Evolutionary conservation across 192 early-diverging fungal genomes (phyloP), one percentile per base, ranked within the genome.

Genomic region (Podila clonocystis): DNA sequence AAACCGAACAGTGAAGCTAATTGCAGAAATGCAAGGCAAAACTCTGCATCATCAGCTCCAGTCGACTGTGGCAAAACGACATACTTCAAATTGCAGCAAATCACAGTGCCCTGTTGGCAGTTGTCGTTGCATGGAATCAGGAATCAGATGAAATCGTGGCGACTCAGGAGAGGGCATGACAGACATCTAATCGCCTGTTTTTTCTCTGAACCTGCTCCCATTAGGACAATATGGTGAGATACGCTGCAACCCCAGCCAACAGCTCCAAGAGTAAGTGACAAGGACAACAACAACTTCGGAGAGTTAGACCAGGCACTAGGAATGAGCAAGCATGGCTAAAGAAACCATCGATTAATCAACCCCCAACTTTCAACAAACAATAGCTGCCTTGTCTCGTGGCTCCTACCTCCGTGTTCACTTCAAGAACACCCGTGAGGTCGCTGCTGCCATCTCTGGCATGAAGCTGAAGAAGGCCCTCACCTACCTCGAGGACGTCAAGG

Each of bases 371-470:
- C 36, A 38, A 38, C 36, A 38, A 38, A 38, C 7, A 38, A 38
- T 9, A 91, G 93, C 92, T 87, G 94, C 94, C 80, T 92, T 94
- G 91, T 90, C 95, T 83, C 92, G 94, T 68, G 96, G 95, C 76
- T 91, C 91, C 61, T 96, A 97, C 94, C 92, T 98, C 78, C 94
- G 95, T 85, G 94, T 93, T 86, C 89, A 90, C 87, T 98, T 97
- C 93, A 97, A 99, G 93, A 99, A 99, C 93, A 97, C 97, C 58
- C 96, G 94, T 79, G 97, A 99, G 89, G 90, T 95, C 68, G 97
- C 97, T 83, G 91, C 88, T 82, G 94, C 95, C 84, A 93, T 99
- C 87, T 90, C 92, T 73, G 97, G 97, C 83, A 85, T 93, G 89
- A 95, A 94, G 90, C 91, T 97, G 72, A 83, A 86, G 68, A 96